Conservation (phyloP, 495 filamentous ascomycete species). For the Clohesyomyces aquaticus region DNA sequence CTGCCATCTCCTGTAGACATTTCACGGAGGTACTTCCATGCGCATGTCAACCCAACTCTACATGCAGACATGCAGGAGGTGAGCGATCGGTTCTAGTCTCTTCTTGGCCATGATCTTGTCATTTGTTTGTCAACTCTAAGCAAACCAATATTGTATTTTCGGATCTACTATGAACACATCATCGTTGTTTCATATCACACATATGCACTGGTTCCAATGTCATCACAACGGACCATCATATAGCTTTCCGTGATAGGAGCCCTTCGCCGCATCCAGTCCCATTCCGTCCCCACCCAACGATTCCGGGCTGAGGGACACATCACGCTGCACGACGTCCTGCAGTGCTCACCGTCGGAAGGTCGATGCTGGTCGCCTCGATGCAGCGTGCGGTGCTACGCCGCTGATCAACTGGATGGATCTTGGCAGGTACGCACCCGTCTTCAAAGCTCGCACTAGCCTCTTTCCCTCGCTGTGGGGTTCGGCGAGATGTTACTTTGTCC, state of each 20-base stretch:
- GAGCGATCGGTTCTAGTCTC: no score
- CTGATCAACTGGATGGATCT: slow-evolving; percentile 1
- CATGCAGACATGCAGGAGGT: no score
- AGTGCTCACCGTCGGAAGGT: background rate
- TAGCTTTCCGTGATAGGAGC: no score
- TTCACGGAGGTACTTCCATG: background rate
- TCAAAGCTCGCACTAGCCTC: slow-evolving; percentile 8
- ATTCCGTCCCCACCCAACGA: background rate
- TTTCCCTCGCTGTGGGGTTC: slow-evolving; percentile 5
- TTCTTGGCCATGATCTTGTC: background rate
- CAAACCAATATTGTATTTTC: no score
- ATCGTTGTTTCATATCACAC: no score
- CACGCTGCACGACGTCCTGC: background rate
- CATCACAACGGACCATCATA: no score
- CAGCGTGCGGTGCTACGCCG: slow-evolving; percentile 13
- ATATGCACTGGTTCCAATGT: no score
- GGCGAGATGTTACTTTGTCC: background rate
- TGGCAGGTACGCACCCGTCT: slow-evolving; percentile 10
- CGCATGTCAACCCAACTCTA: background rate
- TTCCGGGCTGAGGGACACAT: background rate
- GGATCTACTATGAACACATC: no score
- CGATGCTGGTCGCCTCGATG: slow-evolving; percentile 4
- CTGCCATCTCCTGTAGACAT: background rate
- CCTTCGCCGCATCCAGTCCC: no score
- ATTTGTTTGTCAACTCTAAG: slow-evolving; percentile 6